Base-by-base conservation (phyloP, 176 grass and related monocot species). In the Oryza coarctata region DNA sequence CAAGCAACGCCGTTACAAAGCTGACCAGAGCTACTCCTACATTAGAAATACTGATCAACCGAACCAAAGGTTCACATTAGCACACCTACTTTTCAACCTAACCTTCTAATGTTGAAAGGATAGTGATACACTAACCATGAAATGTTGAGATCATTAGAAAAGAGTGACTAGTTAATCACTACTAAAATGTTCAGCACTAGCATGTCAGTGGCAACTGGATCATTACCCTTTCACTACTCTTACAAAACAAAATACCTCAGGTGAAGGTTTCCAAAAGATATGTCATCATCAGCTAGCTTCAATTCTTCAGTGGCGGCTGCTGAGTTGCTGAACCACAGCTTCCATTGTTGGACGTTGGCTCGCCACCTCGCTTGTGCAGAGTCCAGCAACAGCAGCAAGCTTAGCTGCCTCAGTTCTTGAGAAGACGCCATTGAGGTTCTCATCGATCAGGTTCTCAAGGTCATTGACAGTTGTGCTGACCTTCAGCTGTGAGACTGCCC, bases 281-380 rank as follows among this genome's bases (percentile, higher is more conserved):
- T 39, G 71, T 13, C 15, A 15, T 9, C 13, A 57, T 30, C 38
- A 61, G 39, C 29, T 43, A 3, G 20, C 50, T 87, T 72, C 66
- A 65, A 62, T 74, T 3, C 25, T 38, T 77, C 71, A 65, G 73
- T 73, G 69, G 60, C 75, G 71, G 49, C 63, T 76, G 29, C n/a
- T 45, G 43, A 98, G 80, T 67, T 90, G 90, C 76, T 90, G 86
- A 82, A 95, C 81, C 29, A 99, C 87, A 17, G 76, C 82, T 22
- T 95, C 93, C 90, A 95, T 99, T 0, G 61, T 75, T 0, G 85
- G 96, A 70, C 96, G 92, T 76, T 85, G 87, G 83, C 60, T 87
- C 0, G 90, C 82, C 6, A 11, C 15, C 86, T 99, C 97, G 0
- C 44, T 89, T 14, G 82, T 94, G 76, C 97, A 96, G 5, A 75